phyloP scores from a whole-genome alignment of 169 alveolate species.

The Plasmodium reichenowi region DNA sequence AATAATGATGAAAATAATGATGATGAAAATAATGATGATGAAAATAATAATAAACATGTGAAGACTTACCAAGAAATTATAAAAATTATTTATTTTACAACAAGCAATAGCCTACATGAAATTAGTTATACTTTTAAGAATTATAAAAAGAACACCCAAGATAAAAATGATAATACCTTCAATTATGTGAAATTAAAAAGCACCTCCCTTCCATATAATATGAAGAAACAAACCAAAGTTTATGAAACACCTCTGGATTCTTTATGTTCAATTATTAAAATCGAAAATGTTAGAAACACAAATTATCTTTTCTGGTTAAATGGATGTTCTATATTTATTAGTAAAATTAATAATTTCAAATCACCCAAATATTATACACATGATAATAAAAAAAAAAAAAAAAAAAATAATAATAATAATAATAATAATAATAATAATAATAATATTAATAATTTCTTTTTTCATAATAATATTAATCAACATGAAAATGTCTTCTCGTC shows the following conservation, averaged over 20 bases:
- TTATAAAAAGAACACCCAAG: conserved; percentile 7
- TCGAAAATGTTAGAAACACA: conserved; percentile 65
- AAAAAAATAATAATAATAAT: conserved; percentile 6
- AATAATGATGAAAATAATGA: too few species aligned
- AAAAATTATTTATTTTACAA: conserved; percentile 68
- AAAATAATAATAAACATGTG: too few species aligned
- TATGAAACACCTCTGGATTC: conserved; percentile 70
- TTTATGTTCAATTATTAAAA: conserved; percentile 50
- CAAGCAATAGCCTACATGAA: conserved; percentile 69
- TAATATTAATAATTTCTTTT: not conserved
- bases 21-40: not conserved
- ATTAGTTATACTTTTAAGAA: conserved; percentile 51
- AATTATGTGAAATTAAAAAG: not conserved
- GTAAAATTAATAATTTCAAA: conserved; percentile 63
- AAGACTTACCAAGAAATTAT: not conserved
- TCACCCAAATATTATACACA: not conserved
- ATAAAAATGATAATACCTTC: conserved; percentile 11
- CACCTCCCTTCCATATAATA: not conserved
- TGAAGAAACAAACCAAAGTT: conserved; percentile 53
- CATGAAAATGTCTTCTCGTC: conserved; percentile 6
- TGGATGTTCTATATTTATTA: conserved; percentile 65
- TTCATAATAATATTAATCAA: not conserved
- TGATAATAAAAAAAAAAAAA: not conserved
- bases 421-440: conserved; percentile 4
- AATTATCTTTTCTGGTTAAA: conserved; percentile 74